Evolutionary conservation across 371 early-diverging fungal species (phyloP).

Genomic region (Mortierella sp.): DNA sequence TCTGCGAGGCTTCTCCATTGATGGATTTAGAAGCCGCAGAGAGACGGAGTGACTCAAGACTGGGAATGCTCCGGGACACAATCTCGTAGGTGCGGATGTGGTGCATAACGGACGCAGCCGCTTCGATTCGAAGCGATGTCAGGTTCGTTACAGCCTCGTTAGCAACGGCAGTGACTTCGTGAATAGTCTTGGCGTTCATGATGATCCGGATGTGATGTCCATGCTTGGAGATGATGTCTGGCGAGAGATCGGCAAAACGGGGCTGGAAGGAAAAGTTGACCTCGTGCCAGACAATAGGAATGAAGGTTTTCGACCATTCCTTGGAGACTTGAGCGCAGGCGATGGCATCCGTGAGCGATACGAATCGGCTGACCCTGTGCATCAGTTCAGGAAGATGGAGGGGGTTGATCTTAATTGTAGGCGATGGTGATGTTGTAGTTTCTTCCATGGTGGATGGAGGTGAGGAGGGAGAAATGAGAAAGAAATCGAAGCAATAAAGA

Average conservation of each 20-base stretch:
- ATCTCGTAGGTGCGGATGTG: background rate
- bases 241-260: background rate
- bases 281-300: background rate
- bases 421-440: too few relatives aligned
- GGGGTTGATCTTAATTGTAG: too few relatives aligned
- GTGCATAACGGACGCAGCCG: background rate
- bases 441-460: background rate
- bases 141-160: background rate
- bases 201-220: constrained; percentile 17
- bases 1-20: too few relatives aligned
- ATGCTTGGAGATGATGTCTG: background rate
- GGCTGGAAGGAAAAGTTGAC: constrained; percentile 7
- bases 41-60: background rate
- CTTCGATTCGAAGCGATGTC: background rate
- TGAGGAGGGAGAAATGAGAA: background rate
- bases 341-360: too few relatives aligned
- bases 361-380: too few relatives aligned
- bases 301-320: too few relatives aligned
- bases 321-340: too few relatives aligned
- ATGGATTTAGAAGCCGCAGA: background rate
- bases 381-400: too few relatives aligned
- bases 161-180: background rate
- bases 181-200: background rate
- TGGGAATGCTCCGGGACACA: background rate
- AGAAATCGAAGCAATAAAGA: background rate